These are phyloP conservation scores for Petunia secreta DNA, from an alignment of 257 asterid genomes.

Conservation along the genomic window DNA sequence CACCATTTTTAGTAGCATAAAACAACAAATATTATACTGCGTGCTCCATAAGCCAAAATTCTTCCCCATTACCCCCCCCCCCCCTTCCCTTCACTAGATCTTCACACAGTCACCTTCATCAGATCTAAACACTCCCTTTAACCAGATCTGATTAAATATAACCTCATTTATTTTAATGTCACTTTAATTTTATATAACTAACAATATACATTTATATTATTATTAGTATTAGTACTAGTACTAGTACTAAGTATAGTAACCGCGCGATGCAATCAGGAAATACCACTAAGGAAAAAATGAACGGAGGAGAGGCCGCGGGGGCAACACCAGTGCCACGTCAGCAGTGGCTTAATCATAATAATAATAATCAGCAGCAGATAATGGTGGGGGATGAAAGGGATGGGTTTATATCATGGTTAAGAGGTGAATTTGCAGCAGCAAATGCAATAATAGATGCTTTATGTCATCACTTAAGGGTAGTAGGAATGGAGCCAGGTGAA, in stretches of 20 bases:
- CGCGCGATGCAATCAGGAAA: conserved; percentile 65
- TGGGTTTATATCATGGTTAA: conserved; percentile 72
- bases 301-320: conserved; percentile 25
- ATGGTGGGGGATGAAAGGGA: conserved; percentile 69
- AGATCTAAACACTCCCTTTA: background rate
- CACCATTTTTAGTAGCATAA: conserved; percentile 20
- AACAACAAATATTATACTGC: background rate
- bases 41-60: conserved; percentile 22
- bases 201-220: background rate
- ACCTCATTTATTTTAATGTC: background rate
- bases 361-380: conserved; percentile 49
- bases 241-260: background rate
- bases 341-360: conserved; percentile 51
- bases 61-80: background rate
- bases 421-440: conserved; percentile 92
- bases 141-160: conserved; percentile 4
- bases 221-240: background rate
- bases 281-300: conserved; percentile 39
- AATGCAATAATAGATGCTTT: conserved; percentile 89
- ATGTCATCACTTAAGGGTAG: conserved; percentile 71
- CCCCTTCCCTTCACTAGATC: background rate
- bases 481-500: conserved; percentile 70
- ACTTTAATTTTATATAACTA: background rate
- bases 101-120: conserved; percentile 10
- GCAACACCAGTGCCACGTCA: conserved; percentile 34